Conservation (phyloP, 352 stramenopile species). For the Phytophthora kernoviae region DNA sequence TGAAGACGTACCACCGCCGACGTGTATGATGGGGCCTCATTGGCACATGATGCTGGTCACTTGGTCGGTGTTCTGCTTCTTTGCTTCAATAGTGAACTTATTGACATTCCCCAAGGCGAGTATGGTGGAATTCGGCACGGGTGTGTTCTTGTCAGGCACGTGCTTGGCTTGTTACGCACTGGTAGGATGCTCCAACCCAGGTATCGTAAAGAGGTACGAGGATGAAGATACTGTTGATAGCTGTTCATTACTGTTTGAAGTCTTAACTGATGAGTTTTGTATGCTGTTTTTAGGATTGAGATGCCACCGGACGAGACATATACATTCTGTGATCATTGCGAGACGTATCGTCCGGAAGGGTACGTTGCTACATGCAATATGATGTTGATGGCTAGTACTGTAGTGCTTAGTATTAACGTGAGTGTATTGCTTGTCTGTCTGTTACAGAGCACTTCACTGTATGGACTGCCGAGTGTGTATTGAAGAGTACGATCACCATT, state of each 20-base stretch:
- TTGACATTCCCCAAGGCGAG: conserved; percentile 53
- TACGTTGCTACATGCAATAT: conserved; percentile 33
- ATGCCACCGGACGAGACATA: conserved; percentile 55
- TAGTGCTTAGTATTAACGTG: conserved; percentile 1
- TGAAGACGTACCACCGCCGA: conserved; percentile 22
- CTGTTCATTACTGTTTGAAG: conserved; percentile 2
- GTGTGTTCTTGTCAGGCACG: conserved; percentile 56
- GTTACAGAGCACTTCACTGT: conserved; percentile 75
- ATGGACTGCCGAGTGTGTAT: conserved; percentile 90
- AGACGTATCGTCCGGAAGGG: conserved; percentile 75
- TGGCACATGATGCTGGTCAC: conserved; percentile 77
- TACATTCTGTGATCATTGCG: conserved; percentile 82
- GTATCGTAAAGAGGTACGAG: conserved; percentile 60
- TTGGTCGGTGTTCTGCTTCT: conserved; percentile 54
- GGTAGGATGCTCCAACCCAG: conserved; percentile 71
- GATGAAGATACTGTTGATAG: background rate
- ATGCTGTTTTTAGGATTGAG: conserved; percentile 32
- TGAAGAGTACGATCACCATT: conserved; percentile 92
- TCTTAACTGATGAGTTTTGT: background rate
- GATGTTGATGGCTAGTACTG: no score
- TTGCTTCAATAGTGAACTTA: conserved; percentile 52
- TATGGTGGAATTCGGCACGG: conserved; percentile 44
- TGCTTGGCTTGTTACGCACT: conserved; percentile 78
- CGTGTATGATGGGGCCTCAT: conserved; percentile 75
- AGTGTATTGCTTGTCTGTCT: conserved; percentile 13